Evolutionary conservation across 331 rosid genomes (phyloP).

Genomic region (Cydonia oblonga): DNA sequence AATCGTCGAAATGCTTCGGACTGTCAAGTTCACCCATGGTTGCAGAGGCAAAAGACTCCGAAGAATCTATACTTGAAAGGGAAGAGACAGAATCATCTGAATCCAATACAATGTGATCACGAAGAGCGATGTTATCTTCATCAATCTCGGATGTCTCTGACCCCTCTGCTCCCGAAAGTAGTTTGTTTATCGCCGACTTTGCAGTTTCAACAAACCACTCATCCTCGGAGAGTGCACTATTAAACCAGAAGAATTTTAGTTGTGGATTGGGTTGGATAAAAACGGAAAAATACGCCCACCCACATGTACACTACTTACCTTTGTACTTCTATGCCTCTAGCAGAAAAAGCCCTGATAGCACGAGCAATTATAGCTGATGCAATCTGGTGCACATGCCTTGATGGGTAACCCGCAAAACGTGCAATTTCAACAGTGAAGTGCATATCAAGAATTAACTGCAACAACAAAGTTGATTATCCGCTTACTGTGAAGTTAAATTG

Average conservation of each 20-base stretch:
- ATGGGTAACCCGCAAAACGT: conserved; percentile 81
- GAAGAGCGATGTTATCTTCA: conserved; percentile 55
- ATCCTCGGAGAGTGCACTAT: conserved; percentile 80
- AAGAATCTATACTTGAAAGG: conserved; percentile 53
- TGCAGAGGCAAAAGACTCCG: conserved; percentile 86
- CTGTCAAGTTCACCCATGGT: conserved; percentile 91
- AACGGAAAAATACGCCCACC: too few relatives aligned
- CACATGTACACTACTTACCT: conserved; percentile 27
- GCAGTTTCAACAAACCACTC: conserved; percentile 98
- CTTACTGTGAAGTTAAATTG: neutral
- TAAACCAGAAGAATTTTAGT: conserved; percentile 10
- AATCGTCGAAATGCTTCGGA: conserved; percentile 62
- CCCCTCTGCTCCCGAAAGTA: conserved; percentile 60
- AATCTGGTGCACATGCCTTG: conserved; percentile 75
- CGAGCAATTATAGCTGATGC: conserved; percentile 90
- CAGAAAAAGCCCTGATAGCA: conserved; percentile 79
- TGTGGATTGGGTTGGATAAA: neutral
- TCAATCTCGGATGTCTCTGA: conserved; percentile 69
- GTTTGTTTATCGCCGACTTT: conserved; percentile 65
- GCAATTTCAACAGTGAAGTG: conserved; percentile 97
- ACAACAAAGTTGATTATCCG: neutral
- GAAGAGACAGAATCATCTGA: conserved; percentile 67
- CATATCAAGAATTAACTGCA: conserved; percentile 91
- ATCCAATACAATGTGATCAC: conserved; percentile 51
- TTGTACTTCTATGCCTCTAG: conserved; percentile 70